These are phyloP conservation scores for Ophiostoma sp. DNA, from an alignment of 2,329 filamentous ascomycete species.

Conservation along the genomic window DNA sequence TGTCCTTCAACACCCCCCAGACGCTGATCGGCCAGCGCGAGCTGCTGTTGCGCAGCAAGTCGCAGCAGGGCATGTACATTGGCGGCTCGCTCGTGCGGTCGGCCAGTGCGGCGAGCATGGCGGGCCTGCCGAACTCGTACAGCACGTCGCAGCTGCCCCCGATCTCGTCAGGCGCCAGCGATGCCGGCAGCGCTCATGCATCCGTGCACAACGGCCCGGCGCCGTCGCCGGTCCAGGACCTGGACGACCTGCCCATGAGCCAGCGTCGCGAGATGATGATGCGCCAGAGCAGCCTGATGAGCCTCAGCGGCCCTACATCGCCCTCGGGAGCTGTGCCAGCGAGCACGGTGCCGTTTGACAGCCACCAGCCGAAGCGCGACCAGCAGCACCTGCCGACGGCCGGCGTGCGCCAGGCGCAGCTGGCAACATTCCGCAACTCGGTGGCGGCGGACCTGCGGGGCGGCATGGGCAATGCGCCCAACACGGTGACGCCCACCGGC, in stretches of 20 bases:
- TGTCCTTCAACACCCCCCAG: conserved; percentile 49
- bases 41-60: conserved; percentile 48
- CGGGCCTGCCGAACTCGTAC: conserved; percentile 12
- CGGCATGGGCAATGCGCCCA: conserved; percentile 56
- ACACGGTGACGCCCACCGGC: conserved; percentile 31
- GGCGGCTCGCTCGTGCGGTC: conserved; percentile 26
- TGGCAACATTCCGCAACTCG: conserved; percentile 63
- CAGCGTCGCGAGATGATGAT: conserved; percentile 60
- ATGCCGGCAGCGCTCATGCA: conserved; percentile 13
- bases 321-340: conserved; percentile 27
- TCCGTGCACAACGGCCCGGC: conserved; percentile 6
- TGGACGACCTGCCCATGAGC: conserved; percentile 67
- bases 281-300: conserved; percentile 45
- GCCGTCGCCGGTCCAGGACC: conserved; percentile 33
- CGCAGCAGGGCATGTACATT: conserved; percentile 37
- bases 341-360: conserved; percentile 43
- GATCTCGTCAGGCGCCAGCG: conserved; percentile 16
- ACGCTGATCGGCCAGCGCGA: conserved; percentile 54
- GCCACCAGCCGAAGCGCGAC: conserved; percentile 49
- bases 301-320: conserved; percentile 26
- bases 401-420: conserved; percentile 50
- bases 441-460: conserved; percentile 56
- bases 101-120: conserved; percentile 22
- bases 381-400: conserved; percentile 38
- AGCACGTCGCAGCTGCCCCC: conserved; percentile 1